A percentile compares a stretch with the other conserved stretches of the same genome.
These are phyloP conservation scores for Neospermospora avenae DNA, from an alignment of 2,329 filamentous ascomycete genomes.

Conservation along the genomic window DNA sequence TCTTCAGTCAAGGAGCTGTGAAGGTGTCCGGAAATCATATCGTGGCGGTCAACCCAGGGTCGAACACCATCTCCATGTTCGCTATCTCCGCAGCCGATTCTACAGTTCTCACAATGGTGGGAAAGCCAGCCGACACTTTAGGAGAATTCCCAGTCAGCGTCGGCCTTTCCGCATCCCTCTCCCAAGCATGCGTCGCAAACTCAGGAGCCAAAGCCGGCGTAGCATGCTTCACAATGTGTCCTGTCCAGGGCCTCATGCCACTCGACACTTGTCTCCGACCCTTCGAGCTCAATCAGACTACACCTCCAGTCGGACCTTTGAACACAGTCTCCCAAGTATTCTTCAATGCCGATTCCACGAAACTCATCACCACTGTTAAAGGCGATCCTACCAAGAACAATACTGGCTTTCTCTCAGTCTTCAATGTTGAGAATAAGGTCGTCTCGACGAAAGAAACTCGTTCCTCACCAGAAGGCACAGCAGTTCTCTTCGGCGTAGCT, in stretches of 20 bases:
- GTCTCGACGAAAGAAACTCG: slow-evolving; percentile 33
- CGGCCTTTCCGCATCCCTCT: slow-evolving; percentile 43
- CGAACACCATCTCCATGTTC: slow-evolving; percentile 51
- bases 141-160: slow-evolving; percentile 54
- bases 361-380: slow-evolving; percentile 57
- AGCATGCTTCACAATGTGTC: slow-evolving; percentile 42
- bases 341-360: slow-evolving; percentile 52
- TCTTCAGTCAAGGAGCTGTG: slow-evolving; percentile 50
- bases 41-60: slow-evolving; percentile 54
- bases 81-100: slow-evolving; percentile 41
- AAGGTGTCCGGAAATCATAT: slow-evolving; percentile 47
- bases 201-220: slow-evolving; percentile 45
- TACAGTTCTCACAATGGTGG: slow-evolving; percentile 43
- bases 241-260: slow-evolving; percentile 37
- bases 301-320: slow-evolving; percentile 53
- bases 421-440: slow-evolving; percentile 38
- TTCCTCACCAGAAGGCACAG: slow-evolving; percentile 51
- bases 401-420: slow-evolving; percentile 53
- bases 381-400: slow-evolving; percentile 53
- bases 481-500: slow-evolving; percentile 53
- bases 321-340: slow-evolving; percentile 60
- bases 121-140: slow-evolving; percentile 41
- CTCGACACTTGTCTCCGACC: slow-evolving; percentile 44
- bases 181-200: slow-evolving; percentile 45
- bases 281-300: slow-evolving; percentile 52